Percentiles rank a stretch among this genome's conserved stretches.
Evolutionary conservation across 2,329 filamentous ascomycete species (phyloP).

Genomic region (Xylariaceae sp.): DNA sequence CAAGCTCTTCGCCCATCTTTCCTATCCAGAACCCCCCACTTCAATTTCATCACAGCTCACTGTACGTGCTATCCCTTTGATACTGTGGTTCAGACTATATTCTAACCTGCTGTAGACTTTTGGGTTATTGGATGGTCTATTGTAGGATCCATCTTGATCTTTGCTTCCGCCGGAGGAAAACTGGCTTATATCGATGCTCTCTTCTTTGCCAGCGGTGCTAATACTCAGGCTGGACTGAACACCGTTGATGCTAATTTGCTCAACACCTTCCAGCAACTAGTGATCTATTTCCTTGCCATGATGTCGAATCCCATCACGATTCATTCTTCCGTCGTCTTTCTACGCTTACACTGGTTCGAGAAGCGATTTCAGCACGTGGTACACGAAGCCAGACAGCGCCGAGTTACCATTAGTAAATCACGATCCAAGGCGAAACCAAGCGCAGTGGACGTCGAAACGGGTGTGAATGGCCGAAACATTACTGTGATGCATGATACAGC

Average conservation of each 20-base stretch:
- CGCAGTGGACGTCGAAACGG: slow-evolving; percentile 56
- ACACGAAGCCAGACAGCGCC: slow-evolving; percentile 67
- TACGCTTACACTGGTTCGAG: slow-evolving; percentile 97
- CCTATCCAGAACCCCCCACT: slow-evolving; percentile 63
- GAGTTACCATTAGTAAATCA: slow-evolving; percentile 66
- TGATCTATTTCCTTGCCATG: slow-evolving; percentile 72
- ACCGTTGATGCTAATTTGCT: slow-evolving; percentile 70
- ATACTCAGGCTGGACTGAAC: slow-evolving; percentile 93
- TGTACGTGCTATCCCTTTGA: slow-evolving; percentile 55
- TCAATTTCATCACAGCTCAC: slow-evolving; percentile 82
- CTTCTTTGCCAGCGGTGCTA: slow-evolving; percentile 81
- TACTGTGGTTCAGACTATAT: not conserved
- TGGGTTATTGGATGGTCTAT: slow-evolving; percentile 79
- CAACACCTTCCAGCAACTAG: slow-evolving; percentile 72
- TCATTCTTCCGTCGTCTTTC: slow-evolving; percentile 83
- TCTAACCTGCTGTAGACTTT: slow-evolving; percentile 57
- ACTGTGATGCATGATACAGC: slow-evolving; percentile 64
- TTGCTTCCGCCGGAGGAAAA: slow-evolving; percentile 56
- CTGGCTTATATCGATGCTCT: slow-evolving; percentile 84
- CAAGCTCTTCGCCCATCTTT: slow-evolving; percentile 59
- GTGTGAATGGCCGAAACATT: slow-evolving; percentile 68
- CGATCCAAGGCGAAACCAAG: slow-evolving; percentile 54
- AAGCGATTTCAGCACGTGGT: slow-evolving; percentile 89
- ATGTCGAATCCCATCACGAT: slow-evolving; percentile 82
- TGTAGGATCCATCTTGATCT: slow-evolving; percentile 77